These are phyloP conservation scores for Fomitopsis pinicola DNA, from an alignment of 1,284 basidiomycete species.

Conservation along the genomic window DNA sequence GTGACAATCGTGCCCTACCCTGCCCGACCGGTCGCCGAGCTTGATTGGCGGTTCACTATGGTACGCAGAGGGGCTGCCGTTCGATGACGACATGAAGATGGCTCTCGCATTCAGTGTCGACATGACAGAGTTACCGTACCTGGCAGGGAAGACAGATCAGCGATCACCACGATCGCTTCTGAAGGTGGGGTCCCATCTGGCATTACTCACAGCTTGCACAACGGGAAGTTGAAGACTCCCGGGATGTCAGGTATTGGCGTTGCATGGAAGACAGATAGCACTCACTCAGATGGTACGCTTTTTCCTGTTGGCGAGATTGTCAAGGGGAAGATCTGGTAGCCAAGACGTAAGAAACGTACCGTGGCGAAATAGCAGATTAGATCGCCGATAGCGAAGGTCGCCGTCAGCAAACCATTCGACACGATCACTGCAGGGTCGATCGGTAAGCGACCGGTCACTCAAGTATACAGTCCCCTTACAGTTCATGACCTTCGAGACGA, in stretches of 20 bases:
- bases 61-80: background rate
- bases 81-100: background rate
- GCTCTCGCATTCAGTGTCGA: background rate
- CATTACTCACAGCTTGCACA: background rate
- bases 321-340: background rate
- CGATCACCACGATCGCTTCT: background rate
- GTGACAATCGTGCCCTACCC: background rate
- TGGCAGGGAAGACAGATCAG: background rate
- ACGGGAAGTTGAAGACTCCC: background rate
- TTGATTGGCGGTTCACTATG: background rate
- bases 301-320: background rate
- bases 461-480: background rate
- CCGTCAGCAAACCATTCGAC: constrained; percentile 1
- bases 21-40: background rate
- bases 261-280: background rate
- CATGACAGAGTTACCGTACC: constrained; percentile 3
- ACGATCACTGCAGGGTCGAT: background rate
- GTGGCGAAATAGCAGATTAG: background rate
- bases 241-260: background rate
- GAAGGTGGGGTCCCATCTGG: background rate
- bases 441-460: background rate
- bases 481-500: background rate
- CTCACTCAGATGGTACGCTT: background rate
- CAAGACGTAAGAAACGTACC: background rate
- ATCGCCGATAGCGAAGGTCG: background rate